A percentile compares a stretch with the other conserved stretches of the same genome.
These are phyloP conservation scores for Solanum neorickii DNA, from an alignment of 257 asterid genomes.

Conservation along the genomic window DNA sequence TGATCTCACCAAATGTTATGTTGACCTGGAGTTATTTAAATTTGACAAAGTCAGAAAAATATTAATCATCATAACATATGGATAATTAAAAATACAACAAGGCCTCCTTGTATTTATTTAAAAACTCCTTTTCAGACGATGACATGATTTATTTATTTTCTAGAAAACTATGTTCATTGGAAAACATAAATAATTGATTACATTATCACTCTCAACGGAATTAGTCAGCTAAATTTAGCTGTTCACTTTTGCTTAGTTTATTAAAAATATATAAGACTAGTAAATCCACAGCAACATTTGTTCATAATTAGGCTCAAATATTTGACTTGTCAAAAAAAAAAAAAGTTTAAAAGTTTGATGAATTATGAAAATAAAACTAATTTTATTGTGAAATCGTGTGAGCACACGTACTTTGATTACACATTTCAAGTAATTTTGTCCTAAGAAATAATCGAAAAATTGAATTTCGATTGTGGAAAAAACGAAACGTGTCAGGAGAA, in stretches of 20 bases:
- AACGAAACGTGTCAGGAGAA: no score
- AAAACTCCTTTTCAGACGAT: background rate
- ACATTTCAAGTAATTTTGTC: background rate
- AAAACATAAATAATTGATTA: background rate
- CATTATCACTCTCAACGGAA: background rate
- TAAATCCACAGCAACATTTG: background rate
- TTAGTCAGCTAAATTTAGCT: background rate
- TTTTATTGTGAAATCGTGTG: background rate
- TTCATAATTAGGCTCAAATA: background rate
- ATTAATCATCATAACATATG: no score
- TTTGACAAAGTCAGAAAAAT: background rate
- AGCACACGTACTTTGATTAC: background rate
- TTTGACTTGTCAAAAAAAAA: background rate
- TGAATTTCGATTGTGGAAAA: no score
- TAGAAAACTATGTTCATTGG: background rate
- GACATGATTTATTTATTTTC: background rate
- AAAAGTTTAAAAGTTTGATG: background rate
- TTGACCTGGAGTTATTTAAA: conserved; percentile 23
- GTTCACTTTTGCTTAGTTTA: background rate
- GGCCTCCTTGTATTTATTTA: background rate
- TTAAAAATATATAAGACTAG: background rate
- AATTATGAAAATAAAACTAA: background rate
- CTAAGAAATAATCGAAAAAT: no score
- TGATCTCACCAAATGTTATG: conserved; percentile 32
- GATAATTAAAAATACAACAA: background rate